These are phyloP conservation scores for Paulownia fortunei DNA, from an alignment of 257 asterid genomes.

Conservation along the genomic window DNA sequence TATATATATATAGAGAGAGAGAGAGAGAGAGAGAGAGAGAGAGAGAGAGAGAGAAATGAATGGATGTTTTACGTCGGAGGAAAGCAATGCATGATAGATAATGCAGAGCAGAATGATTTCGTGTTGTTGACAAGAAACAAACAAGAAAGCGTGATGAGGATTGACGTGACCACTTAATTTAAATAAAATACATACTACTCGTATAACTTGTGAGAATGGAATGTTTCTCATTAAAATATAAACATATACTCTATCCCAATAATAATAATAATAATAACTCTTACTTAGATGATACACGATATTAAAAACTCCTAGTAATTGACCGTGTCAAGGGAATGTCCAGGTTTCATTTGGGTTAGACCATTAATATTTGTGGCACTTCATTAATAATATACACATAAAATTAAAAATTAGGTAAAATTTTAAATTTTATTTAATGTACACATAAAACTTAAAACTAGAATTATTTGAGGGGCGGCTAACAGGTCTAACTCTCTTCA, in stretches of 20 bases:
- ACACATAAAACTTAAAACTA: background rate
- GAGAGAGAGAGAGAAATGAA: conserved; percentile 6
- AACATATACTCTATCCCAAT: background rate
- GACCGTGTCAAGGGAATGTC: background rate
- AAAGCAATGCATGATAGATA: conserved; percentile 63
- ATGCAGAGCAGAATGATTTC: conserved; percentile 46
- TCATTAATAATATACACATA: background rate
- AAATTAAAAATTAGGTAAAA: background rate
- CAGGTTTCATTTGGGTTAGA: conserved; percentile 6
- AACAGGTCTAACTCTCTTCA: background rate
- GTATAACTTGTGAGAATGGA: conserved; percentile 1
- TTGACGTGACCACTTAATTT: conserved; percentile 20
- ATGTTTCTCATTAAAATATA: conserved; percentile 9
- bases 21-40: conserved; percentile 21
- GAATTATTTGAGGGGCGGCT: background rate
- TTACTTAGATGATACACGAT: background rate
- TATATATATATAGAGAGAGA: conserved; percentile 6
- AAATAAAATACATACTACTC: background rate
- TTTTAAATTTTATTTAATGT: background rate
- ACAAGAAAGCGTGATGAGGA: conserved; percentile 34
- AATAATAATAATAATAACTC: background rate
- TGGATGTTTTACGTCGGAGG: conserved; percentile 47
- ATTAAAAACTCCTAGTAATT: background rate
- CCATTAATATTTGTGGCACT: conserved; percentile 9
- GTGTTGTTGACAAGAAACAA: conserved; percentile 41